Conservation (phyloP, 331 rosid genomes). For the Erythrophleum ivorense region DNA sequence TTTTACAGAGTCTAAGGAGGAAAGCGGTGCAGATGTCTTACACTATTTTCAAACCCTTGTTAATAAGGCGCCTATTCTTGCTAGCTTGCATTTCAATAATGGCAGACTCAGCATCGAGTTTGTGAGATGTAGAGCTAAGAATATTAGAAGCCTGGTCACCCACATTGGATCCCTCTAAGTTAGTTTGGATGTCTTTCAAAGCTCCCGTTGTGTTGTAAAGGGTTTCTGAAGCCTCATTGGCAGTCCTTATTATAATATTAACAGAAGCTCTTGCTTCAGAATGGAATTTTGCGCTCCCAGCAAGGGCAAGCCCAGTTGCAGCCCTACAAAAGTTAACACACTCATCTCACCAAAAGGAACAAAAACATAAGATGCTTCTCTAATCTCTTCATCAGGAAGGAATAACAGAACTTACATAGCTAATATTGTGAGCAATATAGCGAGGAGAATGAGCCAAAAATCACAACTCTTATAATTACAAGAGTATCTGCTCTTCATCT, state of each 20-base stretch:
- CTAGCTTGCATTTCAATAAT: slow-evolving; percentile 50
- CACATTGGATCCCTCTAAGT: slow-evolving; percentile 32
- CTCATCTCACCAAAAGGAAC: background rate
- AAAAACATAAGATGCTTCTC: background rate
- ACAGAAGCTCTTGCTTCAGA: slow-evolving; percentile 39
- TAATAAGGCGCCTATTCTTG: slow-evolving; percentile 49
- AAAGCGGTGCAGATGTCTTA: slow-evolving; percentile 36
- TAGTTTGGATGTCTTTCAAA: slow-evolving; percentile 43
- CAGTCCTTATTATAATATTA: slow-evolving; percentile 59
- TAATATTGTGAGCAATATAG: slow-evolving; percentile 49
- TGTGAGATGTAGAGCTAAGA: slow-evolving; percentile 51
- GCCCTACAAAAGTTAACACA: slow-evolving; percentile 41
- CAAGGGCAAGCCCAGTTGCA: slow-evolving; percentile 50
- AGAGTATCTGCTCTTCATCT: slow-evolving; percentile 29
- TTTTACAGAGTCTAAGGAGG: background rate
- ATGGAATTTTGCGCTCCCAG: slow-evolving; percentile 58
- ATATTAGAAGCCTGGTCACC: slow-evolving; percentile 9
- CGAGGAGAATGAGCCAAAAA: slow-evolving; percentile 47
- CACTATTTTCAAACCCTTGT: slow-evolving; percentile 56
- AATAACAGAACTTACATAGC: slow-evolving; percentile 60
- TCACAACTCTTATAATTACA: slow-evolving; percentile 44
- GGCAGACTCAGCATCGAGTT: slow-evolving; percentile 52
- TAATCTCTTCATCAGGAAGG: background rate
- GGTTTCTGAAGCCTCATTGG: slow-evolving; percentile 65
- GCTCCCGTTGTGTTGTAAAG: slow-evolving; percentile 63